phyloP scores from a whole-genome alignment of 2,329 filamentous ascomycete species.

The Mycogone perniciosa region DNA sequence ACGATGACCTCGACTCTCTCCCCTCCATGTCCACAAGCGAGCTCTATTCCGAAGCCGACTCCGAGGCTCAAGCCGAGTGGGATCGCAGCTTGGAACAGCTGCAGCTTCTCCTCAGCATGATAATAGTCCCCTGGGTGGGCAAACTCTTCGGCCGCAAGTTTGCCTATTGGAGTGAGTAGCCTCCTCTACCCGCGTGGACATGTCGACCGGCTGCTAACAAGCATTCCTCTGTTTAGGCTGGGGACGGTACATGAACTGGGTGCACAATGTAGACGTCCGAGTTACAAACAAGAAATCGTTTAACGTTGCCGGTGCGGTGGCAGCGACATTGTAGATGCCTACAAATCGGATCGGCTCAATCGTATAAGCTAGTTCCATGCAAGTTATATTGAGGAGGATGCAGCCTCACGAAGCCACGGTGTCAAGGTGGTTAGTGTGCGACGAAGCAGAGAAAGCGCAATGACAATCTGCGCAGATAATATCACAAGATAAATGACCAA shows the following conservation, averaged over 20 bases:
- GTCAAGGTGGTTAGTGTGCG: too few relatives aligned
- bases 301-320: slow-evolving; percentile 56
- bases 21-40: slow-evolving; percentile 57
- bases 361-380: background rate
- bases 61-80: slow-evolving; percentile 93
- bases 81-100: slow-evolving; percentile 89
- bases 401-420: too few relatives aligned
- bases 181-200: background rate
- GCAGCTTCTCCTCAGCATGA: slow-evolving; percentile 88
- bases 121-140: slow-evolving; percentile 85
- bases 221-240: slow-evolving; percentile 55
- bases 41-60: slow-evolving; percentile 52
- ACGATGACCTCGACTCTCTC: slow-evolving; percentile 56
- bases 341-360: too few relatives aligned
- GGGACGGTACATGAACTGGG: slow-evolving; percentile 92
- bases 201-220: slow-evolving; percentile 14
- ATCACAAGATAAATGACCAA: too few relatives aligned
- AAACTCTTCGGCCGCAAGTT: slow-evolving; percentile 94
- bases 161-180: slow-evolving; percentile 81
- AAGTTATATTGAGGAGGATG: background rate
- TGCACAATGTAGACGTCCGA: slow-evolving; percentile 69
- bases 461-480: too few relatives aligned
- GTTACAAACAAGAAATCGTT: slow-evolving; percentile 58
- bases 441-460: too few relatives aligned
- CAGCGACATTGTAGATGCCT: slow-evolving; percentile 39